These are phyloP conservation scores for Helichrysum umbraculigerum DNA, from an alignment of 129 eudicot species.

Conservation along the genomic window DNA sequence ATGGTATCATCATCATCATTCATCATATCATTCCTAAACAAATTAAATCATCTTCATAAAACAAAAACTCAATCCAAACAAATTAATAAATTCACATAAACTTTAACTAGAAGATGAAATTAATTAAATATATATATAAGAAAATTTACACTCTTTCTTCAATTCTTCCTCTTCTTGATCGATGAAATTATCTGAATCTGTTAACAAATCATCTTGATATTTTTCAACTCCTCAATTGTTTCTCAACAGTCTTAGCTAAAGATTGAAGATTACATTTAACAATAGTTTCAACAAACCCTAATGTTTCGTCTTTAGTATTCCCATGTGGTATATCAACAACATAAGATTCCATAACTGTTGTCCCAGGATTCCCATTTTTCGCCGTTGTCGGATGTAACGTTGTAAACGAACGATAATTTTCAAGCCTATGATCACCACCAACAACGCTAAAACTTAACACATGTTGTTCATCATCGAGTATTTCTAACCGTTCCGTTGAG, in stretches of 20 bases:
- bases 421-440: constrained; percentile 83
- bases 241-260: constrained; percentile 57
- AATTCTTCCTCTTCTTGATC: constrained; percentile 8
- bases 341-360: constrained; percentile 77
- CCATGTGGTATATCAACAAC: constrained; percentile 81
- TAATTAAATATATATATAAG: too few relatives aligned
- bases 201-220: neutral
- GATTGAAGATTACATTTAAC: constrained; percentile 81
- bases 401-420: constrained; percentile 73
- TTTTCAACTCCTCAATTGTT: constrained; percentile 26
- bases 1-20: neutral
- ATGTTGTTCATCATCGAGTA: constrained; percentile 75
- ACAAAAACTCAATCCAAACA: neutral
- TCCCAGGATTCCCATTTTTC: constrained; percentile 36
- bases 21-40: constrained; percentile 4
- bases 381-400: constrained; percentile 54
- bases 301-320: constrained; percentile 72
- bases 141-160: constrained; percentile 12
- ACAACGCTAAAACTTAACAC: constrained; percentile 80
- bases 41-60: neutral
- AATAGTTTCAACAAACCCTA: constrained; percentile 76
- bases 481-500: constrained; percentile 73
- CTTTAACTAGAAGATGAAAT: constrained; percentile 1
- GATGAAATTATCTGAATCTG: constrained; percentile 8
- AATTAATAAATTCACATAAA: constrained; percentile 9